phyloP scores from a whole-genome alignment of 2,329 filamentous ascomycete species.

The Cladosporium sp. region DNA sequence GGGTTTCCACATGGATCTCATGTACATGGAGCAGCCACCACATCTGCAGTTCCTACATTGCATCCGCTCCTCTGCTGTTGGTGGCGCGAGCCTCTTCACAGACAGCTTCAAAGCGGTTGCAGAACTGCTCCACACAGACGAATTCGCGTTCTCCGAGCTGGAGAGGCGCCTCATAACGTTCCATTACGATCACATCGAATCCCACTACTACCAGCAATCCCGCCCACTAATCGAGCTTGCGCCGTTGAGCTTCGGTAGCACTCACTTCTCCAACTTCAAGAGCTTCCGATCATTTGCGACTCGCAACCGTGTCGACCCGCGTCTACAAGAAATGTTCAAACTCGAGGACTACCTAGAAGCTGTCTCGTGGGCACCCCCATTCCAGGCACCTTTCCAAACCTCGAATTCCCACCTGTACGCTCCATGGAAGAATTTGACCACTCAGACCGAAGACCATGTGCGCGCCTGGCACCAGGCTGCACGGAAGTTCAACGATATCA shows the following conservation, averaged over 20 bases:
- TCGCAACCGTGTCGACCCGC: background rate
- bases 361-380: conserved; percentile 42
- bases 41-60: conserved; percentile 88
- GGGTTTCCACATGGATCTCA: conserved; percentile 88
- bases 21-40: conserved; percentile 80
- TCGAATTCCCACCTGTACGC: background rate
- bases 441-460: conserved; percentile 22
- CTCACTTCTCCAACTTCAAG: background rate
- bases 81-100: conserved; percentile 84
- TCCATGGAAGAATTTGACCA: background rate
- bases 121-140: conserved; percentile 31
- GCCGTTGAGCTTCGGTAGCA: conserved; percentile 4
- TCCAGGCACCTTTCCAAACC: conserved; percentile 35
- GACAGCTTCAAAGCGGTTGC: conserved; percentile 68
- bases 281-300: background rate
- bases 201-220: conserved; percentile 36
- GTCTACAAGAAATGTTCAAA: conserved; percentile 2
- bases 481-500: conserved; percentile 57
- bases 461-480: conserved; percentile 54
- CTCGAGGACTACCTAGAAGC: conserved; percentile 31
- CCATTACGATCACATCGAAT: conserved; percentile 51
- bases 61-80: conserved; percentile 74
- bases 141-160: conserved; percentile 23
- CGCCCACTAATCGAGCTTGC: conserved; percentile 32
- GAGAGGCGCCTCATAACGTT: conserved; percentile 50